Percentiles rank a stretch among this genome's conserved stretches.
Conservation (phyloP, 2,329 filamentous ascomycete species). For the Macrophomina phaseolina region DNA sequence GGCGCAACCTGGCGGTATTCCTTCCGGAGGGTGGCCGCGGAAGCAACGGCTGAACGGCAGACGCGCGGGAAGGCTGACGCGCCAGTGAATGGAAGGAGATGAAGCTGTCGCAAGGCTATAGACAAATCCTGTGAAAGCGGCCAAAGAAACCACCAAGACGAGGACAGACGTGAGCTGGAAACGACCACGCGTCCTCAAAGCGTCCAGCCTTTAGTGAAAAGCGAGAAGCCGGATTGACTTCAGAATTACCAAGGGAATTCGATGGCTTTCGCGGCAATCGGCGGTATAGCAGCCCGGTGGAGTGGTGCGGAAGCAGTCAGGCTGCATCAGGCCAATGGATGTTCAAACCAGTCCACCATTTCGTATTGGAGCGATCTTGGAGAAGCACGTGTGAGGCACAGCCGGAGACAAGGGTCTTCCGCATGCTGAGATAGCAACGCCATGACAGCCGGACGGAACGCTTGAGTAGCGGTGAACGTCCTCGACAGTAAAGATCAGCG, state of each 20-base stretch:
- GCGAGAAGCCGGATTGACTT: not conserved
- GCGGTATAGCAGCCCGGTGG: not conserved
- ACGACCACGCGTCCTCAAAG: too few relatives aligned
- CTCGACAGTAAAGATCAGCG: not conserved
- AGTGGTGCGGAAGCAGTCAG: not conserved
- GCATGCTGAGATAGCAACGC: not conserved
- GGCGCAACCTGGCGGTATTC: not conserved
- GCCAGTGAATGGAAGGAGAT: too few relatives aligned
- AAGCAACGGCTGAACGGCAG: not conserved
- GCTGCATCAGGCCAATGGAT: constrained; percentile 13
- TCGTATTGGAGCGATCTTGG: not conserved
- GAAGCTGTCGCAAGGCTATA: too few relatives aligned
- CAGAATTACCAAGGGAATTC: not conserved
- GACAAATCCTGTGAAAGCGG: not conserved
- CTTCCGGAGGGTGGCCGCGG: not conserved
- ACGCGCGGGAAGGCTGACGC: not conserved
- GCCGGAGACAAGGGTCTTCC: not conserved
- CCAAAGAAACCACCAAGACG: too few relatives aligned
- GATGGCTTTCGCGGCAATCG: not conserved
- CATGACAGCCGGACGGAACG: not conserved
- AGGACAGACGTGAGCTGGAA: too few relatives aligned
- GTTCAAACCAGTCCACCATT: not conserved
- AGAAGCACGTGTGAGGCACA: constrained; percentile 8
- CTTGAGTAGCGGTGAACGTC: not conserved
- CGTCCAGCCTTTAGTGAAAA: too few relatives aligned